Base-by-base conservation (phyloP, 2,329 filamentous ascomycete species). In the Elsinoe fawcettii region DNA sequence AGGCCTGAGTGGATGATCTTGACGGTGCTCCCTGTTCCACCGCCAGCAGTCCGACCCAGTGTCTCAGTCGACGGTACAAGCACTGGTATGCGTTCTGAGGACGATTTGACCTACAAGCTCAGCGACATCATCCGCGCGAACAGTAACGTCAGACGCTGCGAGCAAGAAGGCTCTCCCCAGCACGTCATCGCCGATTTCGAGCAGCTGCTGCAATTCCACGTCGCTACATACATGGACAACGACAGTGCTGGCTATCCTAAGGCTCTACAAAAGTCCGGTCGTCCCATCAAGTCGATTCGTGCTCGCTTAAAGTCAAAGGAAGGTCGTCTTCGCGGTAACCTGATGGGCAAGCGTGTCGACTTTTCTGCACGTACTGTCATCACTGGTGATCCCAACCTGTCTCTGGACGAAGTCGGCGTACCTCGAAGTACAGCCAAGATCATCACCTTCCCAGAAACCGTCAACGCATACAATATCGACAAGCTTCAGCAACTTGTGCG, bases 361-460 rank as follows among this genome's bases (percentile, higher is more conserved):
- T 99, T 99, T 69, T 99, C 95, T 0, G 95, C 95, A 36, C 93
- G 93, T 85, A 99, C 95, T 30, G 93, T 99, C 76, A 99, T 99
- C 71, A 99, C 95, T 55, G 93, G 93, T 76, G 93, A 99, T 69
- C 93, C 93, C 59, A 99, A 97, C 70, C 76, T 99, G 64, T 96
- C 90, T 25, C 80, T 99, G 25, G 92, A 99, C 67, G 90, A 99
- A 76, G 95, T 99, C 61, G 93, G 95, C 73, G 93, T 99, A 43
- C 93, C 93, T 32, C 84, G 88, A 66, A 95, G 88, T 68, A 99
- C 96, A 66, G 95, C 95, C 3, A 83, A 87, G 65, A 96, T 88
- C 1, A 73, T 99, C 60, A 99, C 93, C 0, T 99, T 97, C 68
- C 93, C 93, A 0, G 93, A 99, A 74, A 93, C 90, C 0, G 93